These are phyloP conservation scores for Brassica hybrid DNA, from an alignment of 441 rosid genomes.

Conservation along the genomic window DNA sequence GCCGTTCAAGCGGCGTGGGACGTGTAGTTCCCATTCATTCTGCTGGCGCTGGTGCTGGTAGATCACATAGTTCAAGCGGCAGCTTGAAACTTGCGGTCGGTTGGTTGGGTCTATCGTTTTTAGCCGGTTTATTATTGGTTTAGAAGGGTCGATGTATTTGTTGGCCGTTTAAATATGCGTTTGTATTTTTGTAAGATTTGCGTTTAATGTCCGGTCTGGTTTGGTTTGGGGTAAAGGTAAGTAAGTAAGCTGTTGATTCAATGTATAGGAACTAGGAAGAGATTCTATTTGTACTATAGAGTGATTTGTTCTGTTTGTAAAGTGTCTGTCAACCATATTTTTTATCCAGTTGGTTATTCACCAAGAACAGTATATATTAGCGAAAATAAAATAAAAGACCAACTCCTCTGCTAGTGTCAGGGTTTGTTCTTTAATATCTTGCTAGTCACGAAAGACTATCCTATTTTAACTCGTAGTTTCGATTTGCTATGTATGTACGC, in stretches of 20 bases:
- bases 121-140: slow-evolving; percentile 31
- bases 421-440: neutral
- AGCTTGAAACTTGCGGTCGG: slow-evolving; percentile 12
- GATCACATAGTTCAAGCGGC: slow-evolving; percentile 29
- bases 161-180: neutral
- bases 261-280: neutral
- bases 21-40: neutral
- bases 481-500: too few species aligned
- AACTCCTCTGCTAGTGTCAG: neutral
- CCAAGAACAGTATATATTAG: neutral
- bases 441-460: too few species aligned
- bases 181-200: neutral
- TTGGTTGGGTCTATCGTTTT: slow-evolving; percentile 27
- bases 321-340: neutral
- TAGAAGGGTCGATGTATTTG: neutral
- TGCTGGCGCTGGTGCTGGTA: neutral
- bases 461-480: neutral
- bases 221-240: neutral
- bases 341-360: neutral
- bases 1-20: neutral
- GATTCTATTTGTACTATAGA: neutral
- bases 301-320: neutral
- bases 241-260: neutral
- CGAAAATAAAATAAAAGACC: neutral
- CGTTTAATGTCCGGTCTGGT: neutral